Percentiles rank a stretch among this genome's conserved stretches.
phyloP scores from a whole-genome alignment of 1,284 basidiomycete genomes.

The Malassezia slooffiae region DNA sequence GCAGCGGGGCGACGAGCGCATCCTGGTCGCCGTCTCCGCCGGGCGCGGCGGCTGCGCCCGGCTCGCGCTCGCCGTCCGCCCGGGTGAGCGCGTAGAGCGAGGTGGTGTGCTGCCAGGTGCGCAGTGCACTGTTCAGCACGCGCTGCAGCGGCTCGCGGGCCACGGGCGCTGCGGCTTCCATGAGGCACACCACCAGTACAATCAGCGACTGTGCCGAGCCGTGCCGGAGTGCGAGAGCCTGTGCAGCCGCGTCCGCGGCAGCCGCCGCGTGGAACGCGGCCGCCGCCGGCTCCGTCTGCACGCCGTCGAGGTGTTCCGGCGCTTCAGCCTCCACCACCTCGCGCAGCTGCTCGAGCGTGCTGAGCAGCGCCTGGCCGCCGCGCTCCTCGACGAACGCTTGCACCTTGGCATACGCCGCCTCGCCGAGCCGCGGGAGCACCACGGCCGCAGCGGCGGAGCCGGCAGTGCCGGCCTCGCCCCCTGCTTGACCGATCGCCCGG shows the following conservation, averaged over 20 bases:
- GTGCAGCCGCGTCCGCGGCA: background rate
- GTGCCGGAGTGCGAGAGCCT: background rate
- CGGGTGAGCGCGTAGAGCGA: conserved; percentile 10
- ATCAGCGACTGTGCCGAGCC: background rate
- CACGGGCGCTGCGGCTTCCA: background rate
- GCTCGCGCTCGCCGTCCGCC: background rate
- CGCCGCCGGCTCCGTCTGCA: too few relatives aligned
- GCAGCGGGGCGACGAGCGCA: background rate
- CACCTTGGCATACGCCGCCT: background rate
- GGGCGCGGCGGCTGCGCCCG: background rate
- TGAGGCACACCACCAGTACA: background rate
- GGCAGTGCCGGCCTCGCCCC: too few relatives aligned
- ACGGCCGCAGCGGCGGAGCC: background rate
- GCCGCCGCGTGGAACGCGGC: background rate
- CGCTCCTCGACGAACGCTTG: background rate
- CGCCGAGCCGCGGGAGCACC: background rate
- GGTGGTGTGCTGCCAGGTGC: conserved; percentile 4
- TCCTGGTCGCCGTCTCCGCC: background rate
- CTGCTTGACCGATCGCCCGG: too few relatives aligned
- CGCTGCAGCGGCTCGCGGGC: background rate
- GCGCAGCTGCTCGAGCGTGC: background rate
- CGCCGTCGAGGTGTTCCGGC: too few relatives aligned
- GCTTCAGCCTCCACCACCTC: too few relatives aligned
- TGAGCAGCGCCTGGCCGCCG: conserved; percentile 2
- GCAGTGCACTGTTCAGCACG: background rate